Evolutionary conservation across 805 yeast species (phyloP).

Genomic region (Torulaspora microellipsoides): DNA sequence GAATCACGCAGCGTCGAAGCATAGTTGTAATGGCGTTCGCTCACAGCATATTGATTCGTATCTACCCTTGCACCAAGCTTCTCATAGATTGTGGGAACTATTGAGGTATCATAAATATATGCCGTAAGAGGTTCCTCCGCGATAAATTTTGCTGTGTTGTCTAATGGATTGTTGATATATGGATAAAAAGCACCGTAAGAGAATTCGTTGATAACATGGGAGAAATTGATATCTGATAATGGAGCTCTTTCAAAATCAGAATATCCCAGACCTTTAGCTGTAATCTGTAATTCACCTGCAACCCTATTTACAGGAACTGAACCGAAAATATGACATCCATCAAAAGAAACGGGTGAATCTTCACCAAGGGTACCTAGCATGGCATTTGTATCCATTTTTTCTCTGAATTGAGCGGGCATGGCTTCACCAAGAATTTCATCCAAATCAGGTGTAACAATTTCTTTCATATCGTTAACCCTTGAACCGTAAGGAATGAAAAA

Average conservation of each 20-base stretch:
- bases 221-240: slow-evolving; percentile 60
- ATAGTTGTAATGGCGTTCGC: slow-evolving; percentile 42
- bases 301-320: slow-evolving; percentile 80
- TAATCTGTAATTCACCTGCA: slow-evolving; percentile 77
- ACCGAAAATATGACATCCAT: slow-evolving; percentile 84
- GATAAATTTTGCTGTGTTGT: slow-evolving; percentile 54
- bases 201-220: slow-evolving; percentile 81
- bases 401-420: slow-evolving; percentile 59
- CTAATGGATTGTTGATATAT: slow-evolving; percentile 81
- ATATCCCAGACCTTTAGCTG: slow-evolving; percentile 70
- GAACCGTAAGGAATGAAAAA: slow-evolving; percentile 53
- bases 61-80: slow-evolving; percentile 67
- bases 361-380: slow-evolving; percentile 34
- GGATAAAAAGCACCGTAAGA: slow-evolving; percentile 92
- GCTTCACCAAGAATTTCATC: slow-evolving; percentile 65
- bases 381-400: slow-evolving; percentile 35
- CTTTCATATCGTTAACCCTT: slow-evolving; percentile 42
- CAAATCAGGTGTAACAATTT: slow-evolving; percentile 54
- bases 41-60: slow-evolving; percentile 81
- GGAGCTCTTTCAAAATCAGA: slow-evolving; percentile 40
- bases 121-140: slow-evolving; percentile 46
- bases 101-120: slow-evolving; percentile 64
- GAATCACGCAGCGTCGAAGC: slow-evolving; percentile 12
- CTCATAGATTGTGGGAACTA: slow-evolving; percentile 77
- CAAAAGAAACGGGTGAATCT: slow-evolving; percentile 41